Conservation (phyloP, 352 stramenopile species). For the Phytophthora meadii region DNA sequence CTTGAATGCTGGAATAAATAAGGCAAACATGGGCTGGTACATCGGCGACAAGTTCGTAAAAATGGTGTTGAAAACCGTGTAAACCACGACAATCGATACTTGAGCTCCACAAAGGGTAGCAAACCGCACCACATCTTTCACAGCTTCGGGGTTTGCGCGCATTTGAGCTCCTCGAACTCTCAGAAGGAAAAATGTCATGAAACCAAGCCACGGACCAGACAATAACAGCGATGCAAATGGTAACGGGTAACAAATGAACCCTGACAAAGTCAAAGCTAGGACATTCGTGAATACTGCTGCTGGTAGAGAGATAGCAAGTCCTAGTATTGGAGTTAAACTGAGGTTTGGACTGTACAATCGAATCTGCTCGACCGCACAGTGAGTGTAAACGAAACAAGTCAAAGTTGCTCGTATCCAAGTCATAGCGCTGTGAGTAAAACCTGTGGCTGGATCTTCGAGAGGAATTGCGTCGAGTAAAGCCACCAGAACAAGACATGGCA, state of each 20-base stretch:
- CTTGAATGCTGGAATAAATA: conserved; percentile 51
- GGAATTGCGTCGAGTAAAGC: conserved; percentile 26
- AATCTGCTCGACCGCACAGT: conserved; percentile 29
- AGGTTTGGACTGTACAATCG: conserved; percentile 30
- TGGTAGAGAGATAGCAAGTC: conserved; percentile 20
- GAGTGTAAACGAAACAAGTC: conserved; percentile 29
- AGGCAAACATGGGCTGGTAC: conserved; percentile 39
- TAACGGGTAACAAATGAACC: conserved; percentile 20
- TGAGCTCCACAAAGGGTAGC: conserved; percentile 20
- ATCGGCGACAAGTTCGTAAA: conserved; percentile 18
- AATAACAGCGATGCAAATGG: conserved; percentile 19
- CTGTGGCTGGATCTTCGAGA: conserved; percentile 10
- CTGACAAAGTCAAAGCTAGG: conserved; percentile 6
- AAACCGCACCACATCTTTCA: conserved; percentile 23
- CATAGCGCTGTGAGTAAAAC: conserved; percentile 7
- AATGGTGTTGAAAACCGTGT: conserved; percentile 12
- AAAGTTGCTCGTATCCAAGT: conserved; percentile 19
- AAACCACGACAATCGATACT: conserved; percentile 12
- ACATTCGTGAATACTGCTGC: conserved; percentile 10
- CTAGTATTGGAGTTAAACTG: conserved; percentile 2
- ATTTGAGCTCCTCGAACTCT: conserved; percentile 18
- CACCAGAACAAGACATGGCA: conserved; percentile 22
- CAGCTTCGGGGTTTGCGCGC: conserved; percentile 19
- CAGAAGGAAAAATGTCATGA: conserved; percentile 21
- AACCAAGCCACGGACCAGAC: conserved; percentile 25